phyloP scores from a whole-genome alignment of 129 eudicot species.

The Arctium minus region DNA sequence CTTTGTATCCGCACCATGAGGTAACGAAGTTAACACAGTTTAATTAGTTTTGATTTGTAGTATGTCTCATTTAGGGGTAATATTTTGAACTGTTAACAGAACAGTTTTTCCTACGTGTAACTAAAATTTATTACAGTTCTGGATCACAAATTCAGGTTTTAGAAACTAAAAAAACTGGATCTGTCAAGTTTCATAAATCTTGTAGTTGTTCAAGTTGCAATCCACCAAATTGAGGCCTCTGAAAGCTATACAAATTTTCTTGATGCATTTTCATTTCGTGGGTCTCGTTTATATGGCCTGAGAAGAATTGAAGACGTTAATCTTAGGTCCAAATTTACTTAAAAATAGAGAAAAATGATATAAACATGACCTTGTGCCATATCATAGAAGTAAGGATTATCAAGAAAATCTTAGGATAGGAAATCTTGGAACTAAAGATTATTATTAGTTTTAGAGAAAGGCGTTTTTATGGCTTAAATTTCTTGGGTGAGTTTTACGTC shows the following conservation, averaged over 20 bases:
- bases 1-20: background rate
- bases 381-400: background rate
- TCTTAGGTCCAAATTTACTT: no score
- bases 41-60: background rate
- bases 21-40: background rate
- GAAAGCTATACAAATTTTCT: background rate
- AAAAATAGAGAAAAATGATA: no score
- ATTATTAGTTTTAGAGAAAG: background rate
- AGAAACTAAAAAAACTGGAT: background rate
- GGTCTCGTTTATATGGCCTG: background rate
- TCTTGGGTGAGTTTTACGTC: background rate
- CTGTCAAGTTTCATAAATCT: background rate
- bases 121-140: background rate
- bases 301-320: background rate
- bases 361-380: no score
- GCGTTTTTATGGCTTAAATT: background rate
- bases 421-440: constrained; percentile 1
- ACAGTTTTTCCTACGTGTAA: background rate
- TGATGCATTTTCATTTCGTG: background rate
- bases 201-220: background rate
- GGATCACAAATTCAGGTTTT: background rate
- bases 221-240: background rate
- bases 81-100: background rate
- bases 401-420: background rate
- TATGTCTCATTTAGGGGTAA: background rate